Base-by-base conservation (phyloP, 495 filamentous ascomycete genomes). In the Platismatia glauca region DNA sequence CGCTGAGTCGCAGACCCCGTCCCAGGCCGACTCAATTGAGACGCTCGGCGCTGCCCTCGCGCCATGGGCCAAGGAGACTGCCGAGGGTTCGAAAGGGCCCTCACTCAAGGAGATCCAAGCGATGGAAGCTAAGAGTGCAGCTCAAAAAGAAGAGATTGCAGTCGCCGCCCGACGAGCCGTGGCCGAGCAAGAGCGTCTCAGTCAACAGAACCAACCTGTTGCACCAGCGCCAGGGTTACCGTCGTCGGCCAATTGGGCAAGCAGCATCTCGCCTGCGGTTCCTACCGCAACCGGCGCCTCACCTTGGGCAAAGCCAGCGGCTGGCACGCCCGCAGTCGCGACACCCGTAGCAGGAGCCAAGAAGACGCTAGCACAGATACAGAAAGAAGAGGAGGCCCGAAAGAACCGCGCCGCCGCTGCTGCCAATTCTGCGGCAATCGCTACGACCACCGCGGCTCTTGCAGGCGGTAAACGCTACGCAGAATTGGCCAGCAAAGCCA, bases 21-120 rank as follows among this genome's bases (percentile, higher is more conserved):
- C 89, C 3, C 87, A 89, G 64, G 93, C 91, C 11, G 90, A 78
- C 48, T 76, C 81, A 0, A 71, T 79, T 39, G 84, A 85, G 64
- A 79, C 82, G 7, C 80, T 80, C 0, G 73, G 78, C 41, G 78
- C 89, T 5, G 87, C 90, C 3, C 78, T 96, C 55, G 94, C 94
- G 2, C 94, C 94, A 1, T 98, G 94, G 94, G 94, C 94, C 7
- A 92, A 91, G 72, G 90, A 97, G 64, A 77, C 81, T 15, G 78
- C 82, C 27, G 91, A 91, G 69, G 73, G 84, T 24, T 84, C 89
- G 35, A 97, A 90, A 76, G 91, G 89, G 0, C 94, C 93, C 4
- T 96, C 92, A 60, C 79, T 98, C 60, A 97, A 90, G 75, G 92
- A 98, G 69, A 98, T 98, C 44, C 94, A 98, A 70, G 94, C 96